Conservation (phyloP, 2,329 filamentous ascomycete species). For the Cryphonectria parasitica region DNA sequence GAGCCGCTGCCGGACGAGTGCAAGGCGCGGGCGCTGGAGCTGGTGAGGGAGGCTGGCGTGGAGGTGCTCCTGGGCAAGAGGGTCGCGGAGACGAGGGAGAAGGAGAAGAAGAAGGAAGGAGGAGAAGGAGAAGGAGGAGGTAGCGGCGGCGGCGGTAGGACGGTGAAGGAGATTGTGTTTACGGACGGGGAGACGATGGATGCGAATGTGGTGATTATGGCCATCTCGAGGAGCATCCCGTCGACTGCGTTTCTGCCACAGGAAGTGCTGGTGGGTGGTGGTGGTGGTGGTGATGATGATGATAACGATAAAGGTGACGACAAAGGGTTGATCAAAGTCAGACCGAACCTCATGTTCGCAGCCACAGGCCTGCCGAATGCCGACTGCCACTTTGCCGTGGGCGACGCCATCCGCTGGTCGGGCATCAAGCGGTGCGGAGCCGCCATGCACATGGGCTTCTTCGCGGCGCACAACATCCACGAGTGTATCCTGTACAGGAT, state of each 20-base stretch:
- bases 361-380: slow-evolving; percentile 56
- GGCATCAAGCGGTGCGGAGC: slow-evolving; percentile 80
- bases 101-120: slow-evolving; percentile 50
- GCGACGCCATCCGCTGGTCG: slow-evolving; percentile 72
- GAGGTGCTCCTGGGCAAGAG: slow-evolving; percentile 66
- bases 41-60: slow-evolving; percentile 66
- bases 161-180: slow-evolving; percentile 56
- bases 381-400: slow-evolving; percentile 67
- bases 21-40: slow-evolving; percentile 62
- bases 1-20: slow-evolving; percentile 73
- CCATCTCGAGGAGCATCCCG: slow-evolving; percentile 66
- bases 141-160: slow-evolving; percentile 38
- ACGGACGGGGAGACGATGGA: slow-evolving; percentile 62
- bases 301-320: slow-evolving; percentile 66
- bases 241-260: slow-evolving; percentile 66
- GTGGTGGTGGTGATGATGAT: slow-evolving; percentile 43
- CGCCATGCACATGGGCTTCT: slow-evolving; percentile 75
- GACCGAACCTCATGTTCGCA: slow-evolving; percentile 59
- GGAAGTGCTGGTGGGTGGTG: slow-evolving; percentile 46
- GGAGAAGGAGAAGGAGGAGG: slow-evolving; percentile 51
- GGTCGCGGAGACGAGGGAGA: slow-evolving; percentile 52
- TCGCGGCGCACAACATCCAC: slow-evolving; percentile 69
- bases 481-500: slow-evolving; percentile 58
- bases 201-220: slow-evolving; percentile 70
- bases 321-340: slow-evolving; percentile 68